A percentile compares a stretch with the other conserved stretches of the same genome.
Conservation (phyloP, 306 rosid genomes). For the Sechiopsis laciniata region DNA sequence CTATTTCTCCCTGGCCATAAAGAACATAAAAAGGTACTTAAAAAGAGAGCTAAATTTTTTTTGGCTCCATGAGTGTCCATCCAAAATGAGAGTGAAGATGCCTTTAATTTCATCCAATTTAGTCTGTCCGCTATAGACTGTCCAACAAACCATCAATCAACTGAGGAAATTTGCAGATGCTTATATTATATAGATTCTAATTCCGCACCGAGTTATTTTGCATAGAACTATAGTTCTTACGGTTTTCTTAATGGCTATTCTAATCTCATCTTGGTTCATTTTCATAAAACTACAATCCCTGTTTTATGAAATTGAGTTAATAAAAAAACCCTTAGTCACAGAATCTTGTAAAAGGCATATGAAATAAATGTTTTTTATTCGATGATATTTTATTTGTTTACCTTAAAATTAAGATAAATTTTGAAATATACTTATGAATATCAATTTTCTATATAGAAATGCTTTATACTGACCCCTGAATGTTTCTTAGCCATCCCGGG, state of each 20-base stretch:
- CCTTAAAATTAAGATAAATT: neutral
- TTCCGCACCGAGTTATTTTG: neutral
- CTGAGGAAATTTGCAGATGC: neutral
- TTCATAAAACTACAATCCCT: conserved; percentile 10
- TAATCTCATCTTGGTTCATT: neutral
- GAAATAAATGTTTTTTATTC: neutral
- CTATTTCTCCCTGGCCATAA: neutral
- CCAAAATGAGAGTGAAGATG: neutral
- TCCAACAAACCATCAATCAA: neutral
- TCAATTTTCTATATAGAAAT: neutral
- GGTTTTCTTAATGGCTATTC: neutral
- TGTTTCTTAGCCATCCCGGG: neutral
- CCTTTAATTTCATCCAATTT: neutral
- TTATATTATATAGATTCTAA: neutral
- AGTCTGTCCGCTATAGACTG: neutral
- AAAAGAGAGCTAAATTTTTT: neutral
- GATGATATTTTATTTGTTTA: neutral
- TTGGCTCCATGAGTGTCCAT: neutral
- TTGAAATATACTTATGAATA: neutral
- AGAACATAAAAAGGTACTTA: neutral
- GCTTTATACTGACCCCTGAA: neutral
- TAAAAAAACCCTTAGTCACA: neutral
- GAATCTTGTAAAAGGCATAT: neutral
- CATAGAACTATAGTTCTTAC: neutral
- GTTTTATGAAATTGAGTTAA: neutral